Evolutionary conservation across 805 yeast species (phyloP).

Genomic region (Ogataea salicorniae): DNA sequence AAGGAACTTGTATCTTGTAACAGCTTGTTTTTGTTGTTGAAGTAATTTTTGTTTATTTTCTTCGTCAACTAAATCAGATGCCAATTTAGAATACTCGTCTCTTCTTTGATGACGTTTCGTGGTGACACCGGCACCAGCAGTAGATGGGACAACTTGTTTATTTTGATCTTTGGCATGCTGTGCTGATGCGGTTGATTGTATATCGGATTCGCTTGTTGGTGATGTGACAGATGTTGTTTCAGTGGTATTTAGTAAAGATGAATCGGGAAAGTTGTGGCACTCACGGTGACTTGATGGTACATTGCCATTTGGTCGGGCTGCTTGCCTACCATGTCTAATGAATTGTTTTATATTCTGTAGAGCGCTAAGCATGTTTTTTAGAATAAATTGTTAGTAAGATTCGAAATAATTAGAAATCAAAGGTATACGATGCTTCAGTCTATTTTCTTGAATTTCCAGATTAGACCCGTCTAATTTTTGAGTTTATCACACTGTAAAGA

Average conservation of each 20-base stretch:
- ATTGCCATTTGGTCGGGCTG: conserved; percentile 11
- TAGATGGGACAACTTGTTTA: background rate
- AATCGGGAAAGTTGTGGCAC: background rate
- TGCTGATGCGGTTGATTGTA: background rate
- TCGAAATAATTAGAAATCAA: too few relatives aligned
- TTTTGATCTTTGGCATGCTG: conserved; percentile 1
- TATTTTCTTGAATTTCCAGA: too few relatives aligned
- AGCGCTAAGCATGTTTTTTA: background rate
- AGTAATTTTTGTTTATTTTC: conserved; percentile 23
- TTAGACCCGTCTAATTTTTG: too few relatives aligned
- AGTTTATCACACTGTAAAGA: too few relatives aligned
- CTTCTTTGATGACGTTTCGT: conserved; percentile 17
- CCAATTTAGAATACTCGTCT: conserved; percentile 28
- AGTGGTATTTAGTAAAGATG: background rate
- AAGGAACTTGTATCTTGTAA: conserved; percentile 36
- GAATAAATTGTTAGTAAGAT: background rate
- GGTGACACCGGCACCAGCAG: background rate
- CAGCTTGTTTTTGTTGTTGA: conserved; percentile 20
- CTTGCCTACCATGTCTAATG: conserved; percentile 40
- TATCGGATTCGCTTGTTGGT: background rate
- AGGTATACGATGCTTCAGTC: too few relatives aligned
- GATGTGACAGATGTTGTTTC: conserved; percentile 1
- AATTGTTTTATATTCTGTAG: conserved; percentile 37
- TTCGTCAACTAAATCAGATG: conserved; percentile 29
- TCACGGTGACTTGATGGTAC: background rate